These are phyloP conservation scores for Nemophila menziesii DNA, from an alignment of 257 asterid genomes.

Conservation along the genomic window DNA sequence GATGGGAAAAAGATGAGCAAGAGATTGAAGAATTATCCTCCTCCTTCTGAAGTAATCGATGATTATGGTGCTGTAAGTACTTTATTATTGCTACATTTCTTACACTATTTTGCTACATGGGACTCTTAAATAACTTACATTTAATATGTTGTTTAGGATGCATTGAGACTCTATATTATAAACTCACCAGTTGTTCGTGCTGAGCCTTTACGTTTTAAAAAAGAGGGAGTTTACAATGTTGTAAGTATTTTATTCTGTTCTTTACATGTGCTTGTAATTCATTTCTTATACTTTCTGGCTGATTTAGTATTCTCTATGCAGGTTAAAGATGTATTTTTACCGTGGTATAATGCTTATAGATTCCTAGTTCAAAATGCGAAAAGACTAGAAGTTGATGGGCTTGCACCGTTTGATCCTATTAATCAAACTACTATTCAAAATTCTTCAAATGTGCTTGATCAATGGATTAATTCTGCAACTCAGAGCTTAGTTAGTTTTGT, in stretches of 20 bases:
- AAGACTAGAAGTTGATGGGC: conserved; percentile 85
- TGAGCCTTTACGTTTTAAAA: conserved; percentile 88
- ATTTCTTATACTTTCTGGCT: not conserved
- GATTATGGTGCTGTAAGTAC: conserved; percentile 80
- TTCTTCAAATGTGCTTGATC: conserved; percentile 86
- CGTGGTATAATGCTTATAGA: conserved; percentile 99
- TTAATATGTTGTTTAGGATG: conserved; percentile 33
- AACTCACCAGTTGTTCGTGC: conserved; percentile 99
- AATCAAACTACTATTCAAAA: conserved; percentile 54
- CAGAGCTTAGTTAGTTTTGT: conserved; percentile 91
- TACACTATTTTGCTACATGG: not conserved
- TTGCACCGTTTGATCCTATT: conserved; percentile 61
- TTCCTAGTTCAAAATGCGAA: conserved; percentile 95
- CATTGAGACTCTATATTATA: conserved; percentile 75
- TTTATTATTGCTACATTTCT: not conserved
- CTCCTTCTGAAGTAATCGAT: conserved; percentile 83
- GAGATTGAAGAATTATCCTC: conserved; percentile 85
- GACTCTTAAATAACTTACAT: not conserved
- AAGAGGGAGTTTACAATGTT: conserved; percentile 85
- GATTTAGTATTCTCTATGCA: conserved; percentile 9
- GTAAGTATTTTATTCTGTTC: conserved; percentile 20
- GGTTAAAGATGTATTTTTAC: conserved; percentile 84
- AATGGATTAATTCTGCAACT: conserved; percentile 93
- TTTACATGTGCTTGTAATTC: not conserved
- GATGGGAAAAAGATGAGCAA: conserved; percentile 99